Percentiles rank a stretch among this genome's conserved stretches.
Conservation (phyloP, 148 eudicot genomes). For the Spergularia bocconei region DNA sequence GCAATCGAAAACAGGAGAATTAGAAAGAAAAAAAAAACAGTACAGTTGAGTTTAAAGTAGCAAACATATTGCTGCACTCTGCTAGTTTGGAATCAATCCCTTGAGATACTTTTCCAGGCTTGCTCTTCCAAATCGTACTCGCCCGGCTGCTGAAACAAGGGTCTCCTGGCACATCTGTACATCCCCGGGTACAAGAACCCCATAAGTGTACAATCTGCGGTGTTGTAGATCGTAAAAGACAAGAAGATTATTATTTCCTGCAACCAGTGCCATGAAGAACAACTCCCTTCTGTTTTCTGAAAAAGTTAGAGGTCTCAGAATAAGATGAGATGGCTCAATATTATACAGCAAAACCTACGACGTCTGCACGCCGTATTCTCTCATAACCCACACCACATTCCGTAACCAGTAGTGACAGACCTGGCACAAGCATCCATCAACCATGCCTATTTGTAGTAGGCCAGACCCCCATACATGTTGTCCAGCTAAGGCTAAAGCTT, state of each 20-base stretch:
- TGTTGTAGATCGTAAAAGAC: not conserved
- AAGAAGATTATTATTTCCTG: not conserved
- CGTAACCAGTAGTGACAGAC: not conserved
- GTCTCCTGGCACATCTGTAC: not conserved
- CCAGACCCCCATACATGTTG: not conserved
- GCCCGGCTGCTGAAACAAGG: constrained; percentile 5
- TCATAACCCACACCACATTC: not conserved
- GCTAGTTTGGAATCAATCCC: too few species aligned
- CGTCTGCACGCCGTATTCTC: not conserved
- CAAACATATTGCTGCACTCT: too few species aligned
- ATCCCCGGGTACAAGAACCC: not conserved
- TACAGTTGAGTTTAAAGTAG: too few species aligned
- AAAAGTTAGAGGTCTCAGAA: not conserved
- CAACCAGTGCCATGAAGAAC: not conserved
- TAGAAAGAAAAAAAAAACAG: too few species aligned
- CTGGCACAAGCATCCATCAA: constrained; percentile 6
- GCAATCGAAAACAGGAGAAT: too few species aligned
- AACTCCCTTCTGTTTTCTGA: not conserved
- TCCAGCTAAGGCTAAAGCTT: not conserved
- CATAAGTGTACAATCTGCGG: not conserved
- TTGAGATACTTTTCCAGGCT: not conserved
- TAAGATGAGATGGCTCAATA: not conserved
- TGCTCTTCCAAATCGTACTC: not conserved
- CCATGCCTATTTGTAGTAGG: not conserved
- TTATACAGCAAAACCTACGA: not conserved